Evolutionary conservation across 2,329 filamentous ascomycete genomes (phyloP).

Genomic region (Trichoderma sp.): DNA sequence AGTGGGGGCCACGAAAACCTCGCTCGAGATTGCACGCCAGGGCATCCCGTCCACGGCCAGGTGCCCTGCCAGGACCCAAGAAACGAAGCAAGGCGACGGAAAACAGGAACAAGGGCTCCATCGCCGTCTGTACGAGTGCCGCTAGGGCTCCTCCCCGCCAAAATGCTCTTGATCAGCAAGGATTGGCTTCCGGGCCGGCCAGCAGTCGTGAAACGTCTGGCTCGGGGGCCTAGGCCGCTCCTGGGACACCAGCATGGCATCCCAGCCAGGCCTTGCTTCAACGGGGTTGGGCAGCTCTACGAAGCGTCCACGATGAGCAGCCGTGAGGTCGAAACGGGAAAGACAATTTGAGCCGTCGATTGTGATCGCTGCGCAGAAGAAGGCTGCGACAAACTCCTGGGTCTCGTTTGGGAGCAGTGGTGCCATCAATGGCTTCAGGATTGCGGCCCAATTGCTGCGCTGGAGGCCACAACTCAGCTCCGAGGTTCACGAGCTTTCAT

Average conservation of each 20-base stretch:
- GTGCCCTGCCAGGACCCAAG: neutral
- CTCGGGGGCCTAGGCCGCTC: constrained; percentile 12
- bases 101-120: neutral
- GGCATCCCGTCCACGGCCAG: neutral
- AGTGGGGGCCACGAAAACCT: constrained; percentile 17
- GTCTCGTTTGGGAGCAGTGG: constrained; percentile 14
- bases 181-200: constrained; percentile 26
- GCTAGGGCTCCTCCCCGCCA: neutral
- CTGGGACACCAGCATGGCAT: constrained; percentile 8
- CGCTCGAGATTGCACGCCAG: constrained; percentile 21
- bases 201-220: constrained; percentile 28
- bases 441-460: constrained; percentile 2
- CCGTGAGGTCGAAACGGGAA: constrained; percentile 9
- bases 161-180: constrained; percentile 24
- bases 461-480: neutral
- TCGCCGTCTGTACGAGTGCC: neutral
- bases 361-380: constrained; percentile 14
- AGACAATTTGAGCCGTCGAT: constrained; percentile 10
- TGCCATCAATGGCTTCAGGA: neutral
- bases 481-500: neutral
- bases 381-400: constrained; percentile 1
- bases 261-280: constrained; percentile 12
- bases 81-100: neutral
- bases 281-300: constrained; percentile 7
- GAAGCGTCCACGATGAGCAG: neutral